Evolutionary conservation across 805 yeast species (phyloP).

Genomic region (Ogataea siamensis): DNA sequence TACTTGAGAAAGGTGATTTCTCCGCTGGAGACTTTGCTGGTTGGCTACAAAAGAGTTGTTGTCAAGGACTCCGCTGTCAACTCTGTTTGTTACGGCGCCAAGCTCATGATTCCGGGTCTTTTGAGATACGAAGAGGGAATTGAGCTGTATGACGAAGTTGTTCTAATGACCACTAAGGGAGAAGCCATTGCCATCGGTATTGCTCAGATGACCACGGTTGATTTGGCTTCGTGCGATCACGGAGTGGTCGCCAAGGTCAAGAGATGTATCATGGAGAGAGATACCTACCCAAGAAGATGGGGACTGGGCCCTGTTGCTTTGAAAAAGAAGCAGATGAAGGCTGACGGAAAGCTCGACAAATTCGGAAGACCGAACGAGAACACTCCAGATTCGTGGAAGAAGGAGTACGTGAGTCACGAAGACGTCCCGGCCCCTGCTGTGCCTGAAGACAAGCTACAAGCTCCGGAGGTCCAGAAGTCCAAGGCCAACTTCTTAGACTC

Average conservation of each 20-base stretch:
- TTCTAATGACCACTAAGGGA: constrained; percentile 97
- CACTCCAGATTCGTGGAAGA: constrained; percentile 93
- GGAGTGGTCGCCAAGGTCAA: constrained; percentile 98
- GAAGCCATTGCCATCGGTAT: constrained; percentile 98
- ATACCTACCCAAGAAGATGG: constrained; percentile 99
- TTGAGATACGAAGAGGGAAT: constrained; percentile 97
- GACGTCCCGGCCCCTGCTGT: constrained; percentile 60
- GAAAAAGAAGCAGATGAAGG: constrained; percentile 97
- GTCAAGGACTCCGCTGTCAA: constrained; percentile 91
- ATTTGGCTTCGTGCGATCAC: constrained; percentile 93
- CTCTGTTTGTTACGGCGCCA: constrained; percentile 98
- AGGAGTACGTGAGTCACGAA: constrained; percentile 70
- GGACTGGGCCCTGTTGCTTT: constrained; percentile 98
- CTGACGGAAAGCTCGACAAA: constrained; percentile 95
- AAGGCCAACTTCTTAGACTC: constrained; percentile 44
- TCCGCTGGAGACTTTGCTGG: constrained; percentile 89
- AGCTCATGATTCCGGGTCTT: constrained; percentile 97
- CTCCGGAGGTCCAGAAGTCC: constrained; percentile 40
- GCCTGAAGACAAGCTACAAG: constrained; percentile 49
- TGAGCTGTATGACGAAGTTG: constrained; percentile 96
- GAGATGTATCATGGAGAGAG: constrained; percentile 99
- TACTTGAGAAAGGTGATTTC: constrained; percentile 91
- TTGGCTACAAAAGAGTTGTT: constrained; percentile 95
- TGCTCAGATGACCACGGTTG: constrained; percentile 99
- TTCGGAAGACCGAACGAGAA: constrained; percentile 90